Evolutionary conservation across 176 grass and related monocot species (phyloP), one percentile per base, ranked within the genome.

Genomic region (Juncus effusus): DNA sequence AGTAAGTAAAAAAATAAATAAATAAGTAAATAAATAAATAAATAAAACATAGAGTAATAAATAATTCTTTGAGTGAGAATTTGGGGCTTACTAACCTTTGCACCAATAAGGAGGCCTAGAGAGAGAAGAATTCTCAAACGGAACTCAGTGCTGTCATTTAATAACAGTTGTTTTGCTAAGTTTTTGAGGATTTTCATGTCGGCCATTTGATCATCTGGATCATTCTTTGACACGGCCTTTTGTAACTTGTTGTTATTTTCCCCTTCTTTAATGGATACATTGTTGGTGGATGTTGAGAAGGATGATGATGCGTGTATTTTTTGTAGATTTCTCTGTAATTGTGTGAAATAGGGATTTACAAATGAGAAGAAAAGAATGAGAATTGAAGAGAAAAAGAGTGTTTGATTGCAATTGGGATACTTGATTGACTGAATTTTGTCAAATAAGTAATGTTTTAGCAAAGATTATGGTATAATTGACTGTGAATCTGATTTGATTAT

Each of bases 121-220:
- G 94, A 82, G 54, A 99, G 62, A 16, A 89, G 38, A 59, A 88
- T 75, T 78, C 94, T 92, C 47, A 99, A 70, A 64, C 94, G 94
- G 67, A 99, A 93, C 70, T 99, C 94, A 13, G 69, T 15, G 52
- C 82, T 93, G 61, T 99, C 94, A 10, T 92, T 92, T 56, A 89
- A 56, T 60, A 90, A 62, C 56, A 99, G 73, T 56, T 93, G 86
- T 78, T 99, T 99, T 7, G 59, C 73, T 72, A 99, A 85, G 83
- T 78, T 99, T 67, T 51, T 38, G 67, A 99, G 73, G 64, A 99
- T 99, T 72, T 72, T 79, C 7, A 78, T 73, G 67, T 99, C 94
- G 63, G 88, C 80, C 67, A 92, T 87, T 79, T 99, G 63, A 65
- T 86, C 70, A 56, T 93, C 83, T 2, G 79, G 56, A 62, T 86